phyloP scores from a whole-genome alignment of 2,329 filamentous ascomycete genomes.

The Monilinia aucupariae region DNA sequence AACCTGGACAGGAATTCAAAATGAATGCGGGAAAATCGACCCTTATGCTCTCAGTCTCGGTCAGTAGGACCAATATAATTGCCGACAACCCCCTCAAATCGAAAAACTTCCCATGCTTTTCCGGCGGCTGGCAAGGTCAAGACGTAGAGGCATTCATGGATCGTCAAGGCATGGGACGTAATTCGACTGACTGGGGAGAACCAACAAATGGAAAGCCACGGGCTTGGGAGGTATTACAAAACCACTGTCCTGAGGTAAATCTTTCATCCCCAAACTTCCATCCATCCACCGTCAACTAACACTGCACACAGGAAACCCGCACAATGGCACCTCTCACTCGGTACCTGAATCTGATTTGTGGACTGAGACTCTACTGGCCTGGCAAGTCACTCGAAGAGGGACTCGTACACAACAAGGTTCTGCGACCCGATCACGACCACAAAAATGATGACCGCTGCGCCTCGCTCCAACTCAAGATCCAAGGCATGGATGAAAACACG shows the following conservation, averaged over 20 bases:
- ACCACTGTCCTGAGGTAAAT: conserved; percentile 8
- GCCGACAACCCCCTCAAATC: not conserved
- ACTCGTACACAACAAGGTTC: not conserved
- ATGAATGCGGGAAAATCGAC: not conserved
- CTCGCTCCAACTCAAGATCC: not conserved
- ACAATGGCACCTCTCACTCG: not conserved
- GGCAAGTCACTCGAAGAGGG: not conserved
- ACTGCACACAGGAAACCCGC: not conserved
- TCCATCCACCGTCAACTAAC: not conserved
- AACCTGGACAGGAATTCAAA: not conserved
- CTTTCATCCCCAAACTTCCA: too few species aligned
- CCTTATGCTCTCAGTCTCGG: not conserved
- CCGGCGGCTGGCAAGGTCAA: conserved; percentile 1
- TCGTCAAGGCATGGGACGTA: not conserved
- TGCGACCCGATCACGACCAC: not conserved
- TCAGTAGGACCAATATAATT: not conserved
- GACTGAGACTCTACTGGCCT: not conserved
- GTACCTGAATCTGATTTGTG: conserved; percentile 8
- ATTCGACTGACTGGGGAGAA: conserved; percentile 1
- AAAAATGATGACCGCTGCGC: not conserved
- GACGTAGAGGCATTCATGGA: not conserved
- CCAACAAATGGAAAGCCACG: not conserved
- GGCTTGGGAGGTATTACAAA: not conserved
- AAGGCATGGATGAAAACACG: not conserved
- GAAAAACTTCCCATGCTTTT: conserved; percentile 1